Evolutionary conservation across 192 early-diverging fungal genomes (phyloP).

Genomic region (Coemansia guatemalensis): DNA sequence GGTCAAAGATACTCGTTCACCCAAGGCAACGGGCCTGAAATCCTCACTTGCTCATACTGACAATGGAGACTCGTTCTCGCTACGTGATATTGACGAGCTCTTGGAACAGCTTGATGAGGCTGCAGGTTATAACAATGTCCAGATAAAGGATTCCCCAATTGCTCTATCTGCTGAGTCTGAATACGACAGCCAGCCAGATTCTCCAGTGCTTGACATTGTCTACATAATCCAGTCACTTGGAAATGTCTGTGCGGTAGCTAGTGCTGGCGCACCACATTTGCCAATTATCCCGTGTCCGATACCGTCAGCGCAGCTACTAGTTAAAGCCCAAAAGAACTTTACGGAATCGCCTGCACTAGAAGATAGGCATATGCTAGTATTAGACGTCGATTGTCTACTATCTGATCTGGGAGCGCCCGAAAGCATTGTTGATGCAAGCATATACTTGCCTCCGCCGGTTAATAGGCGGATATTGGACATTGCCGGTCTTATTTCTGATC

Average conservation of each 20-base stretch:
- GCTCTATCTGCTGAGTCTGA: background rate
- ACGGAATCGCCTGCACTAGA: background rate
- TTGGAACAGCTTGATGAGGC: slow-evolving; percentile 33
- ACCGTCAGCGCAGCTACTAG: background rate
- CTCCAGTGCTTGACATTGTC: background rate
- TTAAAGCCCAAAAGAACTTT: background rate
- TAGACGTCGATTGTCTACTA: background rate
- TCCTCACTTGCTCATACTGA: background rate
- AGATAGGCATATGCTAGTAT: background rate
- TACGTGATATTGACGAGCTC: slow-evolving; percentile 36
- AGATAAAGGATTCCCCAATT: background rate
- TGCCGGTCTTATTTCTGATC: slow-evolving; percentile 1
- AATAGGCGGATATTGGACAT: background rate
- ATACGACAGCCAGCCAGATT: background rate
- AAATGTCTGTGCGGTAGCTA: background rate
- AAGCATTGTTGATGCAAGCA: background rate
- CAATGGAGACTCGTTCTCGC: slow-evolving; percentile 27
- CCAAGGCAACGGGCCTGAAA: background rate
- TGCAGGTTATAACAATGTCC: background rate
- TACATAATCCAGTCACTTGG: slow-evolving; percentile 7
- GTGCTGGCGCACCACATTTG: background rate
- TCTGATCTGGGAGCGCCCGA: slow-evolving; percentile 9
- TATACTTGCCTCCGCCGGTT: background rate
- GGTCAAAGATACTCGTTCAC: background rate
- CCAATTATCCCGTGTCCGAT: background rate